Evolutionary conservation across 352 stramenopile genomes (phyloP), one percentile per base, ranked within the genome.

Genomic region (Phytophthora meadii): DNA sequence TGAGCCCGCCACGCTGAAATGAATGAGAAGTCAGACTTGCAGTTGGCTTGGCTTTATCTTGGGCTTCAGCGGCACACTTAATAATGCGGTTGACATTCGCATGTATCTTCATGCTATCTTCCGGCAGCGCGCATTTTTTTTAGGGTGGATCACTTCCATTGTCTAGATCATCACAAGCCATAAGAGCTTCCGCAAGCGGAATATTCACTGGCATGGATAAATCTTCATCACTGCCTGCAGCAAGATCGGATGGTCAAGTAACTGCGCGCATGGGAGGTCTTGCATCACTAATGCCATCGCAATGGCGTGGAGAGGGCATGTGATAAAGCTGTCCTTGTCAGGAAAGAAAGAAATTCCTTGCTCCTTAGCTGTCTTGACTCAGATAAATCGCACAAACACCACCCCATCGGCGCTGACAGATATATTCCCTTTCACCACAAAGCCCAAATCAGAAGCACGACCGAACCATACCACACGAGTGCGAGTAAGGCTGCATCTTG

Each of bases 401-500:
- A 34, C 42, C 3, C 12, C 36, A 10, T 41, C 36, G 2, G 36
- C 36, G 11, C 37, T 42, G 1, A 42, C 37, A 4, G 37, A 22
- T 9, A 42, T 4, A 14, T 19, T 42, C 1, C 15, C 7, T 15
- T 42, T 42, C 1, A 10, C 3, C 3, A 42, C 37, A 8, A 22
- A 22, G 14, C 37, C 14, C 0, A 22, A 10, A 14, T 42, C 15
- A 1, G 37, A 30, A 8, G 27, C 27, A 30, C 27, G 27, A 7
- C 27, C 27, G 6, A 30, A 30, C 6, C 47, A 22, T 65, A 68
- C 58, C 58, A 68, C 46, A 70, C 55, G 0, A 70, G 9, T 0
- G 55, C 55, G 9, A 71, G 22, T 5, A 68, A 17, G 3, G 50
- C 55, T 5, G 65, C 60, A 17, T 77, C 65, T 39, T 77, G 59